These are phyloP conservation scores for Salisapilia sapeloensis DNA, from an alignment of 352 stramenopile genomes.

Conservation along the genomic window DNA sequence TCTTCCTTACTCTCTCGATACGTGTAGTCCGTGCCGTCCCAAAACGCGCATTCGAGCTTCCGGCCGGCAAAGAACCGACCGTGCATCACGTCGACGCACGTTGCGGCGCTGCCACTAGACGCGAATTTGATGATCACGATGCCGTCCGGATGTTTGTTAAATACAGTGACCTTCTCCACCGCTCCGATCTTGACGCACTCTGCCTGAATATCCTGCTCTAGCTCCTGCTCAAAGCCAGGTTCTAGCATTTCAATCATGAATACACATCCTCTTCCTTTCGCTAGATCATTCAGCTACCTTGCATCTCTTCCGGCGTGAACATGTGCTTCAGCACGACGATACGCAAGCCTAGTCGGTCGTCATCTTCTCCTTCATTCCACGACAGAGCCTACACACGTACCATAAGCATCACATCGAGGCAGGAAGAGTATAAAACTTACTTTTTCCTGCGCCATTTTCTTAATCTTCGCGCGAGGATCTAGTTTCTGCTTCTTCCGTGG, in stretches of 20 bases:
- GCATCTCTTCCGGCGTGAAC: conserved; percentile 83
- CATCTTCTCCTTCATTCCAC: conserved; percentile 90
- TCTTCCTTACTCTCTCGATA: conserved; percentile 57
- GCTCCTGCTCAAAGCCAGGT: conserved; percentile 39
- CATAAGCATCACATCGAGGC: conserved; percentile 30
- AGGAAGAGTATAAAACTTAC: conserved; percentile 8
- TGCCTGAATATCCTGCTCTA: conserved; percentile 61
- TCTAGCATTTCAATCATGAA: too few species aligned
- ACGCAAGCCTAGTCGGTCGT: conserved; percentile 78
- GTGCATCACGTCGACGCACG: conserved; percentile 82
- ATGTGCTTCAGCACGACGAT: conserved; percentile 96
- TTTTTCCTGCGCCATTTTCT: conserved; percentile 78
- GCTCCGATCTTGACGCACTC: conserved; percentile 81
- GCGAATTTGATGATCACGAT: conserved; percentile 92
- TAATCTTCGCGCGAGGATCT: conserved; percentile 69
- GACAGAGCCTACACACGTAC: conserved; percentile 74
- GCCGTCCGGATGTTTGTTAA: conserved; percentile 82
- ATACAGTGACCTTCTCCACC: conserved; percentile 86
- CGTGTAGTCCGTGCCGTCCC: conserved; percentile 93
- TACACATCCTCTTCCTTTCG: conserved; percentile 2
- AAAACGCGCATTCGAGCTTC: conserved; percentile 84
- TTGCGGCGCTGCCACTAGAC: conserved; percentile 63
- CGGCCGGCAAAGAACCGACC: conserved; percentile 76
- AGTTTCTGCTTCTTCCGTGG: conserved; percentile 70
- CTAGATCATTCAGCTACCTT: conserved; percentile 11